A percentile compares a stretch with the other conserved stretches of the same genome.
phyloP scores from a whole-genome alignment of 2,329 filamentous ascomycete species.

The Coleophoma crateriformis region DNA sequence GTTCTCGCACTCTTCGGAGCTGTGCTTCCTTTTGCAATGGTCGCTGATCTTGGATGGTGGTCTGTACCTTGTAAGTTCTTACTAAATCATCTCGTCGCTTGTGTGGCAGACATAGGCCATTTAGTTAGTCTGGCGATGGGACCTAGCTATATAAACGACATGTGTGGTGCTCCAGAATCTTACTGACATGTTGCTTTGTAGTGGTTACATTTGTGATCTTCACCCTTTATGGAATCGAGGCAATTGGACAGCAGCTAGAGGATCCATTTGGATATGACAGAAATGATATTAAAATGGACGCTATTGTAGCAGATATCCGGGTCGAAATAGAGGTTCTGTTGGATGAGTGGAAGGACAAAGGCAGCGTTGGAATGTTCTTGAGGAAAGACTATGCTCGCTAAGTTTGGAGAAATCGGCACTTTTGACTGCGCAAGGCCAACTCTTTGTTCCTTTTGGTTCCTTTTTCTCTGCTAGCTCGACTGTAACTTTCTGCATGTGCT shows the following conservation, averaged over 20 bases:
- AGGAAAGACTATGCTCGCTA: neutral
- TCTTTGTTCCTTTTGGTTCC: too few species aligned
- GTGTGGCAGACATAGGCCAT: too few species aligned
- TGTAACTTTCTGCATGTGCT: too few species aligned
- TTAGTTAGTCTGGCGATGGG: too few species aligned
- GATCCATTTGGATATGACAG: constrained; percentile 1
- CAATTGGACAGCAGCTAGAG: constrained; percentile 1
- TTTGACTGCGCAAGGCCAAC: neutral
- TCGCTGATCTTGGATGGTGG: neutral
- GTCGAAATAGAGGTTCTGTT: neutral
- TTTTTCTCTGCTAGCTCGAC: too few species aligned
- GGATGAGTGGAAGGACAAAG: constrained; percentile 1
- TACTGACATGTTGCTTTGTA: too few species aligned
- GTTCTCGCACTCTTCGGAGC: neutral
- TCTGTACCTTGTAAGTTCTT: neutral
- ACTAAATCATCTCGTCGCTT: too few species aligned
- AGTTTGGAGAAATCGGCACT: neutral
- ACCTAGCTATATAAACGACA: too few species aligned
- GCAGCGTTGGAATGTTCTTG: neutral
- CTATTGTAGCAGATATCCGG: neutral
- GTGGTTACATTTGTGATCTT: neutral
- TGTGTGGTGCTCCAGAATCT: too few species aligned
- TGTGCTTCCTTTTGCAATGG: neutral
- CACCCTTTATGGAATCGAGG: neutral
- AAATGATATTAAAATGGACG: constrained; percentile 1